Conservation (phyloP, 495 filamentous ascomycete genomes). For the Tuber borchii region DNA sequence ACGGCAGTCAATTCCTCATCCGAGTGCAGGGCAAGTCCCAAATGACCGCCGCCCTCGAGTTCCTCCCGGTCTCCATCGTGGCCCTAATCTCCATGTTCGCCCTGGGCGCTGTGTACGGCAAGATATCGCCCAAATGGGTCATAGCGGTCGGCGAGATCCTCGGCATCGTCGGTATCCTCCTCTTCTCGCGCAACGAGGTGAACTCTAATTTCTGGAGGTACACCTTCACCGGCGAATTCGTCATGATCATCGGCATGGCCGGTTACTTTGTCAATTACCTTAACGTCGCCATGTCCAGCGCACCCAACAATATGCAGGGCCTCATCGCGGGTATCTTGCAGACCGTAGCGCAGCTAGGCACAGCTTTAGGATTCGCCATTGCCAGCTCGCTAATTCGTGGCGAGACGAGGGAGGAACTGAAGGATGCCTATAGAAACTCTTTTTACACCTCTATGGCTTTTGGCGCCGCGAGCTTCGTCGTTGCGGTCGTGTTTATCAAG, state of each 20-base stretch:
- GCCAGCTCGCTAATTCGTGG: slow-evolving; percentile 17
- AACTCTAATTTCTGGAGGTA: slow-evolving; percentile 14
- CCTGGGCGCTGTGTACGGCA: slow-evolving; percentile 13
- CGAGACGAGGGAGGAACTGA: slow-evolving; percentile 12
- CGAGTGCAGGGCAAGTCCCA: slow-evolving; percentile 18
- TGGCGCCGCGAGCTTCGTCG: slow-evolving; percentile 7
- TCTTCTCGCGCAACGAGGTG: slow-evolving; percentile 20
- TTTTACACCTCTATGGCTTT: slow-evolving; percentile 22
- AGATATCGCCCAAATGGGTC: slow-evolving; percentile 17
- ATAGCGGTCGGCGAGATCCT: slow-evolving; percentile 21
- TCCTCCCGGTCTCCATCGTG: slow-evolving; percentile 11
- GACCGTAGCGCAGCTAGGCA: slow-evolving; percentile 18
- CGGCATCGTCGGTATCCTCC: slow-evolving; percentile 9
- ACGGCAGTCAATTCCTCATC: slow-evolving; percentile 24
- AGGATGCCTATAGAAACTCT: slow-evolving; percentile 13
- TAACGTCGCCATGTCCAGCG: slow-evolving; percentile 21
- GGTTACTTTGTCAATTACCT: slow-evolving; percentile 28
- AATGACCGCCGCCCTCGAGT: slow-evolving; percentile 19
- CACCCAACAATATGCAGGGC: slow-evolving; percentile 20
- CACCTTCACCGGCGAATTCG: slow-evolving; percentile 16
- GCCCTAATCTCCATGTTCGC: slow-evolving; percentile 8
- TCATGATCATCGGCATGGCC: slow-evolving; percentile 16
- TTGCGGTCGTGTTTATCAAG: slow-evolving; percentile 16
- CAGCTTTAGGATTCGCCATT: slow-evolving; percentile 19
- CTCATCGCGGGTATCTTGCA: slow-evolving; percentile 20